phyloP scores from a whole-genome alignment of 73 alveolate species.

The Urostyla sp. region DNA sequence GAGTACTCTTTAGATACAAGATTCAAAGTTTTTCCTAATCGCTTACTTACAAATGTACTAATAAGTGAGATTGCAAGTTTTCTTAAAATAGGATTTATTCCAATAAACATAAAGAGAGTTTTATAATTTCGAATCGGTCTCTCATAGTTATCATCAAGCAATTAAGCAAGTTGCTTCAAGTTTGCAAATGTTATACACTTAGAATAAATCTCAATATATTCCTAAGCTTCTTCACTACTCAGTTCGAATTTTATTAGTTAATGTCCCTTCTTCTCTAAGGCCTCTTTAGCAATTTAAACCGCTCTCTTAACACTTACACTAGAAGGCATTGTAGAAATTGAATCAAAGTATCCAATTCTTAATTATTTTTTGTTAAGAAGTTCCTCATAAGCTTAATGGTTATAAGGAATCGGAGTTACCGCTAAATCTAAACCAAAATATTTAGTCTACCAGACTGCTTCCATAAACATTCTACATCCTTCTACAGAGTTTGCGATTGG shows the following conservation, averaged over 20 bases:
- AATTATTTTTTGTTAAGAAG: slow-evolving; percentile 38
- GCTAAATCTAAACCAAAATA: slow-evolving; percentile 3
- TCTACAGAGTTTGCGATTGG: slow-evolving; percentile 47
- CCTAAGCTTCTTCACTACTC: slow-evolving; percentile 1
- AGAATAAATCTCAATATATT: neutral
- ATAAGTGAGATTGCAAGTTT: neutral
- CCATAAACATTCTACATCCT: neutral
- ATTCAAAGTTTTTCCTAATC: neutral
- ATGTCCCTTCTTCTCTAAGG: slow-evolving; percentile 32
- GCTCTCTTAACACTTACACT: slow-evolving; percentile 54
- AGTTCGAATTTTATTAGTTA: slow-evolving; percentile 53
- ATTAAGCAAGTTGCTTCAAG: neutral
- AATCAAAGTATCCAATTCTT: slow-evolving; percentile 80
- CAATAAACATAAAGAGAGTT: neutral
- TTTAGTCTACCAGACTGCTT: neutral
- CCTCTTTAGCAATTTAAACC: slow-evolving; percentile 32
- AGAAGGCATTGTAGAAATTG: slow-evolving; percentile 5
- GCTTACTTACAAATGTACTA: neutral
- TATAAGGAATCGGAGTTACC: slow-evolving; percentile 48
- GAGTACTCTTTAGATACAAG: neutral
- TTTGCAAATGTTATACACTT: neutral
- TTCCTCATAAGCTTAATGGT: slow-evolving; percentile 7
- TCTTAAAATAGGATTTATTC: neutral
- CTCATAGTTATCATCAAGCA: neutral
- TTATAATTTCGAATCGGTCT: neutral